These are phyloP conservation scores for Podospora tetraspora DNA, from an alignment of 495 filamentous ascomycete species.

Conservation along the genomic window DNA sequence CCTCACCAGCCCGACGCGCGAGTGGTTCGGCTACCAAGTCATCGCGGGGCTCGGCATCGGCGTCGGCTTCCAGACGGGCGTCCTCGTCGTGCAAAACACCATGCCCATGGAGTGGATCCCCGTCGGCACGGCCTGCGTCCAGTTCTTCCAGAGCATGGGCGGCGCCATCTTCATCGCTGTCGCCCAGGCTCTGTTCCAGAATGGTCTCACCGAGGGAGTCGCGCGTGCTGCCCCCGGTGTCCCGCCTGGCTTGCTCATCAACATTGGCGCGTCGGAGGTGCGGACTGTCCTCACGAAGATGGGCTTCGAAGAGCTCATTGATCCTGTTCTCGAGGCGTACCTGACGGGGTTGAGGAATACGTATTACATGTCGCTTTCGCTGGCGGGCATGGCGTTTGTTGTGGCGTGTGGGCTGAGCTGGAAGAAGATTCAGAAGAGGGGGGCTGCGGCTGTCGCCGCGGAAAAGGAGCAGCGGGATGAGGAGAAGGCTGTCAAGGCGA, in stretches of 20 bases:
- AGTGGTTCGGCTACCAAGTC: conserved; percentile 54
- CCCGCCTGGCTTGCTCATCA: conserved; percentile 35
- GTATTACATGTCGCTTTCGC: conserved; percentile 42
- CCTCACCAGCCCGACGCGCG: conserved; percentile 37
- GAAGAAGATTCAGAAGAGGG: conserved; percentile 42
- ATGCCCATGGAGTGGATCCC: conserved; percentile 53
- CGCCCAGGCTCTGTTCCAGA: conserved; percentile 61
- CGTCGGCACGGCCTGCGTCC: conserved; percentile 57
- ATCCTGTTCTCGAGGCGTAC: conserved; percentile 40
- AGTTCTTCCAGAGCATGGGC: conserved; percentile 63
- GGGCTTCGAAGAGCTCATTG: conserved; percentile 21
- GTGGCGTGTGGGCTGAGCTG: conserved; percentile 37
- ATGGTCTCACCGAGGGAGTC: conserved; percentile 45
- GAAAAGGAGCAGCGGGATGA: conserved; percentile 8
- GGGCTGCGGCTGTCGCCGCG: neutral
- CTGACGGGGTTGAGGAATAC: conserved; percentile 39
- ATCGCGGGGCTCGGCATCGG: conserved; percentile 44
- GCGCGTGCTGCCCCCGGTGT: conserved; percentile 26
- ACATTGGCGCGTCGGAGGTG: conserved; percentile 43
- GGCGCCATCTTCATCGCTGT: conserved; percentile 65
- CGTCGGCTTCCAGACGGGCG: conserved; percentile 39
- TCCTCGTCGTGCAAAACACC: conserved; percentile 50
- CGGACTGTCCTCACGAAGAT: conserved; percentile 30
- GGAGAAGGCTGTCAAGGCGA: conserved; percentile 3
- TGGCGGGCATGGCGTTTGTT: conserved; percentile 37